These are phyloP conservation scores for Eucalyptus cloeziana DNA, from an alignment of 345 rosid species.

Conservation along the genomic window DNA sequence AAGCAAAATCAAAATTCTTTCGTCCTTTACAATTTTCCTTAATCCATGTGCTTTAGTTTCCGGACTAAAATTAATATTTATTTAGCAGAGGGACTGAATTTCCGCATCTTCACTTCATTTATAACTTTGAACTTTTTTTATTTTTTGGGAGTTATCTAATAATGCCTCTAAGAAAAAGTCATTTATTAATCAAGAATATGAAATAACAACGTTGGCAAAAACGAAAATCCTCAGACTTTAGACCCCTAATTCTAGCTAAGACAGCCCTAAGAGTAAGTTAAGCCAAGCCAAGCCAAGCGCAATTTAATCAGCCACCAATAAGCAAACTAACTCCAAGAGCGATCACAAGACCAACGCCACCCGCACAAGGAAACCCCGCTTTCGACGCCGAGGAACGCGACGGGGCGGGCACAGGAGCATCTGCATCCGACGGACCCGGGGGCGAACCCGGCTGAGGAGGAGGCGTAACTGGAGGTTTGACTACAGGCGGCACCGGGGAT, in stretches of 20 bases:
- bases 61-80: neutral
- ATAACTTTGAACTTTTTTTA: neutral
- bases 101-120: neutral
- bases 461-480: neutral
- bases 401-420: conserved; percentile 20
- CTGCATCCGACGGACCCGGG: conserved; percentile 1
- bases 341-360: conserved; percentile 1
- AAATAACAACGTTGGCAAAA: neutral
- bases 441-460: neutral
- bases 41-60: neutral
- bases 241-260: neutral
- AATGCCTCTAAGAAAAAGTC: neutral
- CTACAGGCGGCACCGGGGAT: conserved; percentile 5
- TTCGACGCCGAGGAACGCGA: neutral
- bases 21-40: neutral
- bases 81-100: neutral
- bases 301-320: neutral
- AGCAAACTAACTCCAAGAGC: conserved; percentile 1
- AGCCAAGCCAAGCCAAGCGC: neutral
- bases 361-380: neutral
- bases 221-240: neutral
- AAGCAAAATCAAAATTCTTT: neutral
- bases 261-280: neutral
- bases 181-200: neutral
- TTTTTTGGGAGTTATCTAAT: neutral